phyloP scores from a whole-genome alignment of 306 rosid species.

The Dalbergia cochinchinensis region DNA sequence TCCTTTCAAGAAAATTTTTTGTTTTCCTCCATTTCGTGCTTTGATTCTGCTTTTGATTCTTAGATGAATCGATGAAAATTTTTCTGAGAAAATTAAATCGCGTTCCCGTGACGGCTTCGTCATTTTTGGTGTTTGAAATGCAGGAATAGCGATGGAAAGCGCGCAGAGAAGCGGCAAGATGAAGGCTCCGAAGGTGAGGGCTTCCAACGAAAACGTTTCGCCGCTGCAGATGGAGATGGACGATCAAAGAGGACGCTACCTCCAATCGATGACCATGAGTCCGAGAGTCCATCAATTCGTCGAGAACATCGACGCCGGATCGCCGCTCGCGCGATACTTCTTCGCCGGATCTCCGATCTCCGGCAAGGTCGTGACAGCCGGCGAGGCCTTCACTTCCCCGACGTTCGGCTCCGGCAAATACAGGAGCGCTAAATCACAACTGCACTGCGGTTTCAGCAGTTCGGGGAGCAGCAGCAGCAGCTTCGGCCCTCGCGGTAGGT shows the following conservation, averaged over 20 bases:
- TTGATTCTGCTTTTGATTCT: slow-evolving; percentile 22
- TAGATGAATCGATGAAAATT: background rate
- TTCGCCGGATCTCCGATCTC: slow-evolving; percentile 58
- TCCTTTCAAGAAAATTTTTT: background rate
- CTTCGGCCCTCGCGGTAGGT: slow-evolving; percentile 53
- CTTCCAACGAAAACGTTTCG: slow-evolving; percentile 50
- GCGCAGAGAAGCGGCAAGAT: slow-evolving; percentile 37
- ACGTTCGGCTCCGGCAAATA: slow-evolving; percentile 44
- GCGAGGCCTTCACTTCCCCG: slow-evolving; percentile 51
- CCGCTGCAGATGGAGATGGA: slow-evolving; percentile 50
- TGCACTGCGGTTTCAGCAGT: slow-evolving; percentile 18
- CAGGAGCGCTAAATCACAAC: slow-evolving; percentile 34
- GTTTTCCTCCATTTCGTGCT: background rate
- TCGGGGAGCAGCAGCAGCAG: slow-evolving; percentile 49
- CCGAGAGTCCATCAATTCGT: slow-evolving; percentile 51
- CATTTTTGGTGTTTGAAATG: slow-evolving; percentile 33
- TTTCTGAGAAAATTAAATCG: no score
- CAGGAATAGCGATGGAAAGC: slow-evolving; percentile 54
- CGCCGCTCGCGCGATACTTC: slow-evolving; percentile 60
- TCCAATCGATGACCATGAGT: slow-evolving; percentile 46
- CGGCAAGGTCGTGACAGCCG: slow-evolving; percentile 35
- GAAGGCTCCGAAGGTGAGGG: slow-evolving; percentile 41
- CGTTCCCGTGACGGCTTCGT: no score
- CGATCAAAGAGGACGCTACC: slow-evolving; percentile 53
- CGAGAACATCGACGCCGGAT: slow-evolving; percentile 57